A percentile compares a stretch with the other conserved stretches of the same genome.
These are phyloP conservation scores for Lentinula boryana DNA, from an alignment of 768 basidiomycete species.

Conservation along the genomic window DNA sequence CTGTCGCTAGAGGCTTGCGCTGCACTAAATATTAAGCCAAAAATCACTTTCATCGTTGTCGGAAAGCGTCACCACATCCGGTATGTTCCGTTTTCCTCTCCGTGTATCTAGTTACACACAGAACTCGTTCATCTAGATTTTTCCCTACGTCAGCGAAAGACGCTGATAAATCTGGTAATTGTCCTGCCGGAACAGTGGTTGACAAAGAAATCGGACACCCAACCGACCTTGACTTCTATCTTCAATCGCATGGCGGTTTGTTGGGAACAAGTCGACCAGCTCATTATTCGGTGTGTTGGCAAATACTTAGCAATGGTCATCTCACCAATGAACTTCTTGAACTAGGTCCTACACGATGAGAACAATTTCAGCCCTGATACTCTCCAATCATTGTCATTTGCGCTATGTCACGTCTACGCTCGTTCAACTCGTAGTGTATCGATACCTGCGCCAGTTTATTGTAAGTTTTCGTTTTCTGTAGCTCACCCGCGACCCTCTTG, in stretches of 20 bases:
- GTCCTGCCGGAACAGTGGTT: constrained; percentile 53
- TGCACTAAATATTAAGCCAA: constrained; percentile 50
- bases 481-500: not conserved
- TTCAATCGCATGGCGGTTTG: constrained; percentile 50
- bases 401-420: constrained; percentile 65
- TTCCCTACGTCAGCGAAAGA: constrained; percentile 39
- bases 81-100: constrained; percentile 10
- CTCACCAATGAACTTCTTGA: not conserved
- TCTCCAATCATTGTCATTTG: constrained; percentile 62
- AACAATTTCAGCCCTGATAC: constrained; percentile 32
- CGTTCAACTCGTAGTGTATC: constrained; percentile 77
- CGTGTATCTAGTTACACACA: not conserved
- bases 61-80: constrained; percentile 72
- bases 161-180: constrained; percentile 41
- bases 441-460: constrained; percentile 79
- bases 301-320: not conserved
- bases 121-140: constrained; percentile 23
- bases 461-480: constrained; percentile 30
- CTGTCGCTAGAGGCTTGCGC: constrained; percentile 50
- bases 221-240: constrained; percentile 52
- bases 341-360: constrained; percentile 25
- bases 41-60: constrained; percentile 74
- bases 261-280: constrained; percentile 58
- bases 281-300: constrained; percentile 34
- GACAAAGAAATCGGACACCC: constrained; percentile 47